A percentile compares a stretch with the other conserved stretches of the same genome.
These are phyloP conservation scores for Margaritispora aquatica DNA, from an alignment of 495 filamentous ascomycete species.

Conservation along the genomic window DNA sequence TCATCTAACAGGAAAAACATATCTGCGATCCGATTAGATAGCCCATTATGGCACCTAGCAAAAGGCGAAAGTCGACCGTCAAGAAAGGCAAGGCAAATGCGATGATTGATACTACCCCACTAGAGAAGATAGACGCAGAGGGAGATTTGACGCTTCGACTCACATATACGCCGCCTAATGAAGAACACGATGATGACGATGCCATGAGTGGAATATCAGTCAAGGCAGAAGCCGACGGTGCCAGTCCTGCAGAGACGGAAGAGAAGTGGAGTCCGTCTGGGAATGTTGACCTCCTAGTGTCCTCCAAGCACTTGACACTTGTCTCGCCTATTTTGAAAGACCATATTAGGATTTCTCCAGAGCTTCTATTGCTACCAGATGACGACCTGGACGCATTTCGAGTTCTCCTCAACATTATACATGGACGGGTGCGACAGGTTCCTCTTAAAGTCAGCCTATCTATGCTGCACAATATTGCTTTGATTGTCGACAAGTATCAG, in stretches of 20 bases:
- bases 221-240: neutral
- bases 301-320: constrained; percentile 43
- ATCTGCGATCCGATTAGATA: neutral
- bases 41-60: neutral
- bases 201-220: neutral
- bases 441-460: constrained; percentile 32
- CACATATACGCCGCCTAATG: neutral
- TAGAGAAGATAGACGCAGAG: constrained; percentile 1
- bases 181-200: neutral
- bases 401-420: constrained; percentile 37
- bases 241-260: neutral
- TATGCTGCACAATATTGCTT: neutral
- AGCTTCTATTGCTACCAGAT: constrained; percentile 7
- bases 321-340: constrained; percentile 39
- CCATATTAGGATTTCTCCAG: neutral
- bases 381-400: constrained; percentile 10
- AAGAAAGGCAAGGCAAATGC: neutral
- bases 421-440: constrained; percentile 36
- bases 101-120: neutral
- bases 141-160: constrained; percentile 1
- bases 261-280: neutral
- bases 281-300: constrained; percentile 28
- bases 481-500: neutral
- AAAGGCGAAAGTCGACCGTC: neutral
- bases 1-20: neutral